Evolutionary conservation across 768 basidiomycete genomes (phyloP).

Genomic region (Podaxis pistillaris): DNA sequence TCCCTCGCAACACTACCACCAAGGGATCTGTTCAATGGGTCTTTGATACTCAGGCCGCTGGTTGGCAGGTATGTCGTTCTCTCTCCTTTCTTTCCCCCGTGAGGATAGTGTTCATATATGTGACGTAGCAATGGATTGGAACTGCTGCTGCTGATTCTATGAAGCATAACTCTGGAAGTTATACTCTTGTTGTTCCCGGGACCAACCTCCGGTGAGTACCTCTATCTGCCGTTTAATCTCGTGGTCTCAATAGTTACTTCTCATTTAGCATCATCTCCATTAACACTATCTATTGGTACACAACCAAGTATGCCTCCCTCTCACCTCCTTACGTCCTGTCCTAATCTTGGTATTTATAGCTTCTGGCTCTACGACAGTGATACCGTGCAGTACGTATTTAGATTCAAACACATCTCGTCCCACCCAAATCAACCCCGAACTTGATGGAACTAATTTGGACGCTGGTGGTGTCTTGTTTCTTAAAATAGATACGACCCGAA

Average conservation of each 20-base stretch:
- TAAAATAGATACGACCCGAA: conserved; percentile 47
- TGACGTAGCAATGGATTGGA: conserved; percentile 44
- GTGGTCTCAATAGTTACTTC: neutral
- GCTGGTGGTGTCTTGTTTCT: neutral
- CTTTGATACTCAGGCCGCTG: conserved; percentile 47
- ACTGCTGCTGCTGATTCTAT: conserved; percentile 39
- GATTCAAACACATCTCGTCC: neutral
- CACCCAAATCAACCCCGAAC: neutral
- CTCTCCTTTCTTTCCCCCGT: neutral
- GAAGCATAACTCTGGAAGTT: conserved; percentile 51
- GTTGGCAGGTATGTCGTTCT: conserved; percentile 41
- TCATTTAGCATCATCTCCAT: conserved; percentile 51
- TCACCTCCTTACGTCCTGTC: neutral
- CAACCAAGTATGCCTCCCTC: conserved; percentile 41
- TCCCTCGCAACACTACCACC: conserved; percentile 46
- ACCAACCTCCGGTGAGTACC: conserved; percentile 41
- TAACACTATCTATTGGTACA: conserved; percentile 64
- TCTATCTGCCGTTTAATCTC: neutral
- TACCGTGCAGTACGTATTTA: conserved; percentile 34
- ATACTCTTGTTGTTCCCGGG: conserved; percentile 44
- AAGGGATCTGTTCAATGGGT: conserved; percentile 49
- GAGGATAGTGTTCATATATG: neutral
- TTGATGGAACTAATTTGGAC: neutral
- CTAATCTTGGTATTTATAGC: conserved; percentile 25
- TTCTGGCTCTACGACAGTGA: conserved; percentile 63